Percentiles rank a stretch among this genome's conserved stretches.
Conservation (phyloP, 2,329 filamentous ascomycete genomes). For the Amauroascus niger region DNA sequence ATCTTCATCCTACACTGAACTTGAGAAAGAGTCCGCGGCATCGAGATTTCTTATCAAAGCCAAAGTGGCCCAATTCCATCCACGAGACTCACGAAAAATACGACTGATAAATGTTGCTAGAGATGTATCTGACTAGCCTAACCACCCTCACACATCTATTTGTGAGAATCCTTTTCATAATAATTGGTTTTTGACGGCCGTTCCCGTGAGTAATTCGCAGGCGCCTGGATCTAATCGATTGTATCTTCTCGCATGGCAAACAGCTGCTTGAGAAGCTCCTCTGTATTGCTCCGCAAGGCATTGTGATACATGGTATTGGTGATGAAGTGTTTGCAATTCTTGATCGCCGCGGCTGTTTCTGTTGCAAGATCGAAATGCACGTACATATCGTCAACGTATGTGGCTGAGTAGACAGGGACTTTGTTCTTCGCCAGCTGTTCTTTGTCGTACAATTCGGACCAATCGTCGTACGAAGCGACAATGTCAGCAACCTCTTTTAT, state of each 20-base stretch:
- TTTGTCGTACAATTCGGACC: conserved; percentile 68
- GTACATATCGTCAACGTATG: conserved; percentile 84
- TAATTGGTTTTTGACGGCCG: background rate
- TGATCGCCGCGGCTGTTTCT: conserved; percentile 65
- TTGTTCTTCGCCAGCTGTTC: conserved; percentile 63
- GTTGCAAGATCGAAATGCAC: conserved; percentile 67
- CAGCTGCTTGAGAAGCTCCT: conserved; percentile 66
- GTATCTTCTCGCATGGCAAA: conserved; percentile 66
- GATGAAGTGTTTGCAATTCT: conserved; percentile 67
- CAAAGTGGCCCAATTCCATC: conserved; percentile 49
- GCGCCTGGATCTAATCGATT: conserved; percentile 40
- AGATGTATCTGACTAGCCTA: conserved; percentile 14
- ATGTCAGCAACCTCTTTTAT: conserved; percentile 60
- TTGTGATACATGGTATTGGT: conserved; percentile 86
- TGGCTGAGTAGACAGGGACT: conserved; percentile 77
- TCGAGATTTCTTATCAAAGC: conserved; percentile 46
- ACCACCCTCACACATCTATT: background rate
- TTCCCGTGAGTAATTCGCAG: background rate
- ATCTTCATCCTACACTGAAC: conserved; percentile 39
- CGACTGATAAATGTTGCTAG: conserved; percentile 45
- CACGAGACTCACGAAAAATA: conserved; percentile 44
- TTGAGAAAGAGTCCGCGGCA: conserved; percentile 44
- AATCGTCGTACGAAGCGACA: conserved; percentile 58
- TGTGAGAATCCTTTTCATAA: background rate
- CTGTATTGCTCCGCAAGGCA: conserved; percentile 60